Base-by-base conservation (phyloP, 2,329 filamentous ascomycete species). In the Paracoccidioides brasiliensis region DNA sequence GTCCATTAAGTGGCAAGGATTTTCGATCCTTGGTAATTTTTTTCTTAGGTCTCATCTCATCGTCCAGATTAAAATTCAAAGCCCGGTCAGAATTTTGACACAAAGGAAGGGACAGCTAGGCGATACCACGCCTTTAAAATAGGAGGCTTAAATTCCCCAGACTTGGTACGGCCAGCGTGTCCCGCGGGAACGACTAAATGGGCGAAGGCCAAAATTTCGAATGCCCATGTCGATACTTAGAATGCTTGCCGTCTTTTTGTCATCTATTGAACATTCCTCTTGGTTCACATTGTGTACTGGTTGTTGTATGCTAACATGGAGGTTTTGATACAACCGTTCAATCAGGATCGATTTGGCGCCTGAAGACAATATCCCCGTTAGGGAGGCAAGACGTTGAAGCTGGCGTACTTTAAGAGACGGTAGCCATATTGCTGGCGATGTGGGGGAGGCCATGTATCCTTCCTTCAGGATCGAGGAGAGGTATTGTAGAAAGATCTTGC, bases 221-320 rank as follows among this genome's bases (percentile, higher is more conserved):
- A 94, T 86, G 3, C 88, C 88, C 81, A 93, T 85, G 67, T 94
- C 88, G 59, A 94, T 85, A 66, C 86, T 90, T 38, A 93, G 69
- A 30, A 93, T 76, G 45, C 83, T 76, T 61, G 62, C 56, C 12
- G 43, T 56, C 50, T 54, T 42, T 4, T 32, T 43, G 45, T 14
- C 33, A 28, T 33, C 35, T 15, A 38, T 33, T 32, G 54, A 40
- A 8, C 10, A 14, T 5, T 46, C 35, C 32, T 30, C 44, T n/a
- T 62, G 53, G 22, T 60, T 15, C 74, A 62, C 52, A 73, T 71
- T 54, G 70, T 64, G 35, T 9, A 28, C 42, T 15, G 28, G 22
- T 5, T n/a, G 12, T 28, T 41, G 37, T 45, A 22, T 15, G 14
- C 33, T 38, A 32, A 15, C 30, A 30, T 32, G 22, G 5, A 53